A percentile compares a stretch with the other conserved stretches of the same genome.
Conservation (phyloP, 169 alveolate genomes). For the Plasmodium gonderi region DNA sequence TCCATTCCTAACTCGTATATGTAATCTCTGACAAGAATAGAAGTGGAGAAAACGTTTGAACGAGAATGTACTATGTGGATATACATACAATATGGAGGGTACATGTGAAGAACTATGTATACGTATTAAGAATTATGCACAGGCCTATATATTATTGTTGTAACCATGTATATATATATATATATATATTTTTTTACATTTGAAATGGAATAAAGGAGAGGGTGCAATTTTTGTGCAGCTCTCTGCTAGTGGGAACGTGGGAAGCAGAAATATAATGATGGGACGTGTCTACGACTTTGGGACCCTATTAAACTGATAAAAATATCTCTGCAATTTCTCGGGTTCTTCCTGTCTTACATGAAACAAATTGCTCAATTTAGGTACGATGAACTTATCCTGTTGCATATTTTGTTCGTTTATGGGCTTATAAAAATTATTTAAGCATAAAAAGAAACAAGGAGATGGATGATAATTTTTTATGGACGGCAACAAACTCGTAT, state of each 20-base stretch:
- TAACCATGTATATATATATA: background rate
- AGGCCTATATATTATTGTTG: too few relatives aligned
- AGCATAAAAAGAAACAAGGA: slow-evolving; percentile 38
- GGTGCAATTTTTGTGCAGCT: background rate
- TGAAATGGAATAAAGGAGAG: background rate
- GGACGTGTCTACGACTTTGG: slow-evolving; percentile 25
- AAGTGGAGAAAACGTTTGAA: background rate
- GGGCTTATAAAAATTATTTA: slow-evolving; percentile 65
- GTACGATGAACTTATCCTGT: slow-evolving; percentile 24
- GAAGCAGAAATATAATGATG: background rate
- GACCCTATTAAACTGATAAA: slow-evolving; percentile 67
- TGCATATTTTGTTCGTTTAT: slow-evolving; percentile 10
- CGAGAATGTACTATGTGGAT: background rate
- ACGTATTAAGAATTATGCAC: too few relatives aligned
- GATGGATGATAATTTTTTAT: slow-evolving; percentile 24
- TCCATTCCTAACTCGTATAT: slow-evolving; percentile 42
- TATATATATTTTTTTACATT: background rate
- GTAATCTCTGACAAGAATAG: too few relatives aligned
- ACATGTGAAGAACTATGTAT: background rate
- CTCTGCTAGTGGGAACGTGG: background rate
- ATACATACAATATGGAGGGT: background rate
- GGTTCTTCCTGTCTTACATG: slow-evolving; percentile 75
- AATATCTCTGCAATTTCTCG: slow-evolving; percentile 66
- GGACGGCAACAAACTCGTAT: slow-evolving; percentile 53
- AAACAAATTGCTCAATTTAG: slow-evolving; percentile 61